Evolutionary conservation across 148 eudicot species (phyloP), one percentile per base, ranked within the genome.

Genomic region (Rhododendron vialii): DNA sequence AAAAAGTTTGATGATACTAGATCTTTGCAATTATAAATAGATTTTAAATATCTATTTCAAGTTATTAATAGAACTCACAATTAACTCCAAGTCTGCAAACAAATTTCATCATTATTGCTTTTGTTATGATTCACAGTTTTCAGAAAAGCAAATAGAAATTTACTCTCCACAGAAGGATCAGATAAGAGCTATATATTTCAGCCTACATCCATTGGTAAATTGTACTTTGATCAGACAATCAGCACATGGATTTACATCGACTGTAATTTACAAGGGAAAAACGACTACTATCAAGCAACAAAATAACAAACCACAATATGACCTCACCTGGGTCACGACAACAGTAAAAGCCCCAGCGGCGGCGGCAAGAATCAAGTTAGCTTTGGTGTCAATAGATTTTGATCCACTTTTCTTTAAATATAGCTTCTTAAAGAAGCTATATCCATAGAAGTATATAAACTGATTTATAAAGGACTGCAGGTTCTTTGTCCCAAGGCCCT

Each of bases 401-500:
- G 84, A 88, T 88, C 93, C 92, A 87, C 88, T 94, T 91, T 86
- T 92, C 90, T 88, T 89, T 83, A 96, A 83, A 93, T 96, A 96
- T 55, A 96, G 92, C 90, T 91, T 92, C 93, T 95, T 96, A 55
- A 95, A 92, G 89, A 95, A 94, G 92, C 96, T 95, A 87, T 96
- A 96, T 75, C 95, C 99, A 87, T 96, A 96, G 89, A 96, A 96
- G 91, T 96, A 96, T 47, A 95, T 84, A 86, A 96, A 96, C 82
- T 90, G 92, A 22, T 94, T 95, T 78, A 95, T 86, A 78, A 96
- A 94, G 50, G 99, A 92, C 83, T 95, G 99, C 84, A 96, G 85
- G 86, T 96, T 96, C 94, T 96, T 96, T 85, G 98, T 94, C 53
- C 95, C 98, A 36, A 96, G 91, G 57, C 99, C 99, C 89, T 96